Evolutionary conservation across 1,139 yeast species (phyloP).

Genomic region (Zygoascus sp.): DNA sequence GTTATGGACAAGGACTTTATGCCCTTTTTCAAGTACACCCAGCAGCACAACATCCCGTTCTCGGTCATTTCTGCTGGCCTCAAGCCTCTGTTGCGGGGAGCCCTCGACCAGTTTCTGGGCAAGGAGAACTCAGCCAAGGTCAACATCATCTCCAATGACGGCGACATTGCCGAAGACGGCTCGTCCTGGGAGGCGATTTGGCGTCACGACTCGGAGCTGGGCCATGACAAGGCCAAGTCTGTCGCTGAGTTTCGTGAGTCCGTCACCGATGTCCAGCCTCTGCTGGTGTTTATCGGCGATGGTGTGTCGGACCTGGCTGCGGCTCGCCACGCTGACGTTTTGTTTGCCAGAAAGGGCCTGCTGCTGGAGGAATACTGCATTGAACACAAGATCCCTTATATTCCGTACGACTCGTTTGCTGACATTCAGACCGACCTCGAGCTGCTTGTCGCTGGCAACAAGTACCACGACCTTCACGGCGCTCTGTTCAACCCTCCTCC

Average conservation of each 20-base stretch:
- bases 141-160: constrained; percentile 58
- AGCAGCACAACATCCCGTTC: constrained; percentile 49
- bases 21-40: constrained; percentile 52
- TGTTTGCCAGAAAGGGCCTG: constrained; percentile 42
- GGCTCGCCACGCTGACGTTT: constrained; percentile 42
- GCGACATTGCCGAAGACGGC: constrained; percentile 41
- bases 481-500: constrained; percentile 7
- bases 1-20: constrained; percentile 59
- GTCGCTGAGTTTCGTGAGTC: constrained; percentile 44
- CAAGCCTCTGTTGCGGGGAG: constrained; percentile 57
- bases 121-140: constrained; percentile 50
- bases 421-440: constrained; percentile 38
- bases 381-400: constrained; percentile 40
- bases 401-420: constrained; percentile 40
- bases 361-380: constrained; percentile 41
- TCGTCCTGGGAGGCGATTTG: constrained; percentile 54
- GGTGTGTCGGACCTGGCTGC: constrained; percentile 46
- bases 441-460: constrained; percentile 32
- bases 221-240: constrained; percentile 63
- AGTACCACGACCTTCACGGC: constrained; percentile 28
- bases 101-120: constrained; percentile 56
- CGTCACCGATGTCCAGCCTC: constrained; percentile 30
- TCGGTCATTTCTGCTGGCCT: constrained; percentile 65
- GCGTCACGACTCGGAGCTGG: constrained; percentile 57
- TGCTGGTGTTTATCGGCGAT: constrained; percentile 42